phyloP scores from a whole-genome alignment of 2,329 filamentous ascomycete genomes.

The Myriosclerotinia curreyana region DNA sequence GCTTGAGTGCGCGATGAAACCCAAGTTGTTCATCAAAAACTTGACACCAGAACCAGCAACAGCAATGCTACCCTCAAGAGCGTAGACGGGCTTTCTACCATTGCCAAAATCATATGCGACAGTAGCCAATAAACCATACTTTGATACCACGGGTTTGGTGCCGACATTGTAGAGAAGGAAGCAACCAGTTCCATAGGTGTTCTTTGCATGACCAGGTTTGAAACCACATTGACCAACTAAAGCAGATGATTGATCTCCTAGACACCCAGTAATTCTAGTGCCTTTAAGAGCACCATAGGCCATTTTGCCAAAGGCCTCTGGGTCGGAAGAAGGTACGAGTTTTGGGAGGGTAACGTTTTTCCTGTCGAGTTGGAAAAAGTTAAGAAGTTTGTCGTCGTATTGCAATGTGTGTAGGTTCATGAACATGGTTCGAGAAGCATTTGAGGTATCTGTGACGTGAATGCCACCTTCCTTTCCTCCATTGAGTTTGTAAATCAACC shows the following conservation, averaged over 20 bases:
- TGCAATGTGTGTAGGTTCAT: slow-evolving; percentile 75
- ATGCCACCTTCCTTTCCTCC: slow-evolving; percentile 63
- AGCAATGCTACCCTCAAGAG: slow-evolving; percentile 79
- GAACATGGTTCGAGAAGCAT: slow-evolving; percentile 85
- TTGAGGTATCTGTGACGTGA: slow-evolving; percentile 75
- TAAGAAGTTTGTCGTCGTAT: slow-evolving; percentile 69
- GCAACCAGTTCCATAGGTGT: slow-evolving; percentile 83
- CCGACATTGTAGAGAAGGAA: slow-evolving; percentile 84
- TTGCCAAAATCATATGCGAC: slow-evolving; percentile 78
- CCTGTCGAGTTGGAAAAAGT: slow-evolving; percentile 71
- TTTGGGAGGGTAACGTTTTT: slow-evolving; percentile 70
- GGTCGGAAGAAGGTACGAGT: slow-evolving; percentile 71
- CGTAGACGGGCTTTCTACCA: slow-evolving; percentile 58
- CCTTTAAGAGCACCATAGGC: slow-evolving; percentile 64
- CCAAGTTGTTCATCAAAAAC: slow-evolving; percentile 64
- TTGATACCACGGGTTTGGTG: slow-evolving; percentile 78
- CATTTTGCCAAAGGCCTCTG: slow-evolving; percentile 68
- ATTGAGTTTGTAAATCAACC: slow-evolving; percentile 77
- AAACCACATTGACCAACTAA: slow-evolving; percentile 83
- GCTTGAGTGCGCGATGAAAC: slow-evolving; percentile 53
- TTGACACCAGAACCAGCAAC: slow-evolving; percentile 80
- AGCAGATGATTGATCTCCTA: slow-evolving; percentile 78
- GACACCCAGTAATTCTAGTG: slow-evolving; percentile 68
- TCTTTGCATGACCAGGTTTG: slow-evolving; percentile 75
- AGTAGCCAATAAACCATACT: slow-evolving; percentile 78